These are phyloP conservation scores for Stentor roeselii DNA, from an alignment of 73 alveolate species.

Conservation along the genomic window DNA sequence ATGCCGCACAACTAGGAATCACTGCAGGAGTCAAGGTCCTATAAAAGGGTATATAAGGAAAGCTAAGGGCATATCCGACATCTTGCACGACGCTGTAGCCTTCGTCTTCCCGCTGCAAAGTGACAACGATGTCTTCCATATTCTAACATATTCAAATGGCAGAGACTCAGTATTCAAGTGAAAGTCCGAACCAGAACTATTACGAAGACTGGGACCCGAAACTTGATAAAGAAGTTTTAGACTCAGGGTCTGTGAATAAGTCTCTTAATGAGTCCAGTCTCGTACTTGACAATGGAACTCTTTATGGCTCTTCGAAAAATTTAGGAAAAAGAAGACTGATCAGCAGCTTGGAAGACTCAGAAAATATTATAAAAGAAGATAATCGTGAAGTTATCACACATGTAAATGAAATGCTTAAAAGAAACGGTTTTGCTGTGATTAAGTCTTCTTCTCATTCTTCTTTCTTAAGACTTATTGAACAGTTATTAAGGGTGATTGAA, in stretches of 20 bases:
- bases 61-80: constrained; percentile 32
- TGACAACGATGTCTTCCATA: constrained; percentile 45
- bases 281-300: not conserved
- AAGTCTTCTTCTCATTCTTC: not conserved
- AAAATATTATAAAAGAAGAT: not conserved
- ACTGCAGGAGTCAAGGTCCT: constrained; percentile 8
- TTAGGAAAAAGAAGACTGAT: not conserved
- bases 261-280: not conserved
- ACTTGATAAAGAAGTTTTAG: not conserved
- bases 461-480: not conserved
- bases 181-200: not conserved
- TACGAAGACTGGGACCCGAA: not conserved
- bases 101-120: constrained; percentile 27
- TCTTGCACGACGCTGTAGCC: constrained; percentile 32
- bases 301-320: not conserved
- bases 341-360: constrained; percentile 15
- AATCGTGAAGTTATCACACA: not conserved
- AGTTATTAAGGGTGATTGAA: not conserved
- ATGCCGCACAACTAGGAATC: constrained; percentile 78
- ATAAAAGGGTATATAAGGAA: constrained; percentile 31
- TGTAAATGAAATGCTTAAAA: constrained; percentile 4
- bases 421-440: not conserved
- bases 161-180: constrained; percentile 16
- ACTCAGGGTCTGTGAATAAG: not conserved
- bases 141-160: constrained; percentile 37